Base-by-base conservation (phyloP, 2,329 filamentous ascomycete species). In the Biscogniauxia mediterranea region DNA sequence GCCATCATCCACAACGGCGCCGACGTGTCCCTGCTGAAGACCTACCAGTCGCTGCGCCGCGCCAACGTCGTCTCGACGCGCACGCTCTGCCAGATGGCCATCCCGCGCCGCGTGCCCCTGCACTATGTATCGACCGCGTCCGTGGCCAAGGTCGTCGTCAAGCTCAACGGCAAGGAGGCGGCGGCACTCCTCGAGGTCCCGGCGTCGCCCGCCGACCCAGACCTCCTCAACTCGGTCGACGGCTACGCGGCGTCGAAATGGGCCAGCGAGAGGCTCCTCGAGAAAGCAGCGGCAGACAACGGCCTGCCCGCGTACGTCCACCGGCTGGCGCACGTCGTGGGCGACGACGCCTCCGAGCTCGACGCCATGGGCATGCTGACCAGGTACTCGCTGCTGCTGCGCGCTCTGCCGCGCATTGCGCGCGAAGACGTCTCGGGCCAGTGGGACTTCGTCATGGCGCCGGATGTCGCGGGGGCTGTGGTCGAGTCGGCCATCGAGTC, bases 1-100 rank as follows among this genome's bases (percentile, higher is more conserved):
- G 68, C 73, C n/a, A 79, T 89, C 55, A 79, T 89, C 20, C 87
- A 84, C 70, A 74, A 71, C 54, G 82, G 79, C 17, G 80, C 79
- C 25, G 73, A 76, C 32, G 68, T 69, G 26, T 75, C 67, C 20
- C 78, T 70, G 70, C 63, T 69, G 62, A 74, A 80, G 28, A 66
- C 68, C 3, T 80, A 80, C 65, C 32, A 68, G 15, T 67, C 70
- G 0, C 68, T 80, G 0, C 65, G 69, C 5, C 55, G 59, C 8
- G 60, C 66, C 56, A 81, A 81, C 62, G 64, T 79, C 8, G 25
- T 58, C 0, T 67, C 23, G 23, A 23, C 23, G 23, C 23, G 23
- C 23, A 23, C 23, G 23, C 23, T 23, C 23, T 23, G 23, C 5
- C 23, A 23, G 23, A 23, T 23, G 23, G 23, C 23, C 23, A 23